Percentiles rank a stretch among this genome's conserved stretches.
phyloP scores from a whole-genome alignment of 2,329 filamentous ascomycete genomes.

The Colletotrichum musicola region DNA sequence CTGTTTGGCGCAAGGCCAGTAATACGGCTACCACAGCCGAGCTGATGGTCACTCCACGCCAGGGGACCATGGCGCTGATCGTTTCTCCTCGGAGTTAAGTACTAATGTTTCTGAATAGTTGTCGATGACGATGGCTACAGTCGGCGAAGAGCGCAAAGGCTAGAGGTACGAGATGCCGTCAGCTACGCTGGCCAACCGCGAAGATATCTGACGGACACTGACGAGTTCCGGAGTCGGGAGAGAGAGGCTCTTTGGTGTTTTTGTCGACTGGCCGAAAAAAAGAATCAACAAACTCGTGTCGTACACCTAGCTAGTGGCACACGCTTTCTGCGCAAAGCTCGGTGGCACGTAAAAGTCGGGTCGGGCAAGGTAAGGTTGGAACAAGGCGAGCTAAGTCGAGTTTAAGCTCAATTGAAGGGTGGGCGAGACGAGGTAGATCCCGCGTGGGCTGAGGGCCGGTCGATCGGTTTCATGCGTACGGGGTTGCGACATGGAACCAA shows the following conservation, averaged over 20 bases:
- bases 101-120: neutral
- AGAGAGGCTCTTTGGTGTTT: neutral
- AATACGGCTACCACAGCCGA: constrained; percentile 28
- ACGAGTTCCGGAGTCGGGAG: neutral
- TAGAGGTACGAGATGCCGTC: neutral
- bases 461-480: constrained; percentile 36
- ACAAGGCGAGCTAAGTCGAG: constrained; percentile 5
- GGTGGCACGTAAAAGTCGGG: constrained; percentile 3
- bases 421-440: constrained; percentile 25
- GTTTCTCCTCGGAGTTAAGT: constrained; percentile 2
- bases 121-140: neutral
- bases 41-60: constrained; percentile 30
- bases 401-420: constrained; percentile 34
- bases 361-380: constrained; percentile 13
- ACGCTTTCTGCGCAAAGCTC: neutral
- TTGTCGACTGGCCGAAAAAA: too few relatives aligned
- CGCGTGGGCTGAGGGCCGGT: constrained; percentile 21
- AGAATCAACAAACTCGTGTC: too few relatives aligned
- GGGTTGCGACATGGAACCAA: constrained; percentile 33
- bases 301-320: too few relatives aligned
- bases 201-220: neutral
- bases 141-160: neutral
- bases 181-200: neutral
- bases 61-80: constrained; percentile 28
- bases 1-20: constrained; percentile 31